Base-by-base conservation (phyloP, 1,284 basidiomycete species). In the Fomes fomentarius region DNA sequence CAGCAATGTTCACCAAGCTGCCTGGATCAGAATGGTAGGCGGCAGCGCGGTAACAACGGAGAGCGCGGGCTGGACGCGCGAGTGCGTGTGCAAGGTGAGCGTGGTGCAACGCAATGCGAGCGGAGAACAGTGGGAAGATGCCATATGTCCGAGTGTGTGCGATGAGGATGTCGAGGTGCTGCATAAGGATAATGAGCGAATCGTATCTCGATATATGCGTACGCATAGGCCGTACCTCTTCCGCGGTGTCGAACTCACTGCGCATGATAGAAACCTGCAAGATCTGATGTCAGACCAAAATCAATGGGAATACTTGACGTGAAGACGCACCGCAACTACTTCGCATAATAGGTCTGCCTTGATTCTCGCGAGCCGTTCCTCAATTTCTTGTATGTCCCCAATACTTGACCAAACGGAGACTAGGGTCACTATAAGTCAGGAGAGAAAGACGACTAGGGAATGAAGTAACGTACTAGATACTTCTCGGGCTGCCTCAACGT, bases 291-390 rank as follows among this genome's bases (percentile, higher is more conserved):
- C 28, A 12, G 28, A 19, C 24, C 38, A 41, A n/a, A 7, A 30
- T 25, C 22, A 11, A 26, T 4, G 3, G 30, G 47, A 8, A 50
- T 15, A 37, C 44, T 22, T 24, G 12, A 9, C 12, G 11, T 19
- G 11, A 26, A 40, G 0, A 69, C 80, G 52, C 64, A 88, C 86
- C 2, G 79, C 79, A 17, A 83, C 71, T 6, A 90, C 74, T 63
- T 91, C 89, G 54, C 81, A 85, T 30, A 89, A 66, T 52, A 91
- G 66, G 62, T 91, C 89, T 0, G 85, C 87, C 56, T 84, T 84
- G 37, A 91, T 79, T 56, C 78, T 78, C n/a, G 78, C 75, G 57
- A 87, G 74, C 31, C 76, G 72, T 30, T 74, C 66, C 47, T 82
- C 78, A 0, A 84, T 67, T 24, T 76, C 77, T 12, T 74, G 70